Percentiles rank a stretch among this genome's conserved stretches.
These are phyloP conservation scores for Porodaedalea pini DNA, from an alignment of 1,284 basidiomycete species.

Conservation along the genomic window DNA sequence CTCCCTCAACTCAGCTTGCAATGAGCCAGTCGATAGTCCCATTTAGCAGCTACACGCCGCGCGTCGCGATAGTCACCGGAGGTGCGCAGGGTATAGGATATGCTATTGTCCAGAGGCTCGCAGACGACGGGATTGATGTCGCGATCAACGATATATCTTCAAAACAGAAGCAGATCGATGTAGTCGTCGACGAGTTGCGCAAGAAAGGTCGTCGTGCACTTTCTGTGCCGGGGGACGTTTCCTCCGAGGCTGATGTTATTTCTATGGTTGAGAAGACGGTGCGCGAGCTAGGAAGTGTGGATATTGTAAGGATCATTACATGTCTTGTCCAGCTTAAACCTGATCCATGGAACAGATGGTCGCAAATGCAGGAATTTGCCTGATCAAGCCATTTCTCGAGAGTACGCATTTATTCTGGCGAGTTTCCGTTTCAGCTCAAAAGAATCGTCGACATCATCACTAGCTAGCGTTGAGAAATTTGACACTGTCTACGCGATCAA, in stretches of 20 bases:
- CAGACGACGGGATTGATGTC: constrained; percentile 22
- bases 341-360: constrained; percentile 17
- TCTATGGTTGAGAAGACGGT: constrained; percentile 15
- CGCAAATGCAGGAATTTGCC: constrained; percentile 18
- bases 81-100: constrained; percentile 26
- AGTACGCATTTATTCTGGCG: not conserved
- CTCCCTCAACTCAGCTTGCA: no score
- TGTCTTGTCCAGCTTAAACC: not conserved
- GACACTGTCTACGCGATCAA: constrained; percentile 17
- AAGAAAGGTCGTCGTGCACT: constrained; percentile 1
- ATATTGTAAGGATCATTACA: constrained; percentile 11
- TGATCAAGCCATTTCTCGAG: not conserved
- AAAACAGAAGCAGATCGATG: not conserved
- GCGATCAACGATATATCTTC: constrained; percentile 21
- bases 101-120: constrained; percentile 15
- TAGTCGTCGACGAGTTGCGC: constrained; percentile 13
- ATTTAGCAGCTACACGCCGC: not conserved
- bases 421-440: not conserved
- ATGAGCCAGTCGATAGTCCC: no score
- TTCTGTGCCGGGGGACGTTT: constrained; percentile 14
- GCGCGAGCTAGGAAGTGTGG: constrained; percentile 10
- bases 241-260: constrained; percentile 10
- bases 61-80: constrained; percentile 12
- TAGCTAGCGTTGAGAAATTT: constrained; percentile 12
- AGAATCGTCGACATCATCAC: not conserved